phyloP scores from a whole-genome alignment of 2,329 filamentous ascomycete species.

The Colletotrichum melonis region DNA sequence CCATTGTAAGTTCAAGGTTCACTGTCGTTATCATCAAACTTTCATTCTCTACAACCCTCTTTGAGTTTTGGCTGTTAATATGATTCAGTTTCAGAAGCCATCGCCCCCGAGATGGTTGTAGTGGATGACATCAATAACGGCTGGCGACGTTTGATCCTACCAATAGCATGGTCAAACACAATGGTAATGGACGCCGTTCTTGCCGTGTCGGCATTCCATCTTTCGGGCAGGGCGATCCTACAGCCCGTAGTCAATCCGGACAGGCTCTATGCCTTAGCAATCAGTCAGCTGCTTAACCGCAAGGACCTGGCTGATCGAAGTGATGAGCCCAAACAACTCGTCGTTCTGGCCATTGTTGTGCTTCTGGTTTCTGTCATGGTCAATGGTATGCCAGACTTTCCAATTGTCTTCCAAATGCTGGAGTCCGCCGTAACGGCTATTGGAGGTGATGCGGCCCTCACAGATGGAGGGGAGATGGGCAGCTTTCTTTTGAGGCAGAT shows the following conservation, averaged over 20 bases:
- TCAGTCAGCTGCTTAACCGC: background rate
- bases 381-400: conserved; percentile 42
- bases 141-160: conserved; percentile 39
- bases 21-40: too few relatives aligned
- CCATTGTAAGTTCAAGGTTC: conserved; percentile 30
- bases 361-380: conserved; percentile 42
- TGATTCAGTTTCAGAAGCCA: conserved; percentile 37
- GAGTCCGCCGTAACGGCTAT: conserved; percentile 42
- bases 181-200: conserved; percentile 42
- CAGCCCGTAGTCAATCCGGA: background rate
- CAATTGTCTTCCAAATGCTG: conserved; percentile 40
- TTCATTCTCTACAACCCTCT: too few relatives aligned
- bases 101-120: conserved; percentile 40
- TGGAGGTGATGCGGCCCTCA: conserved; percentile 34
- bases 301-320: background rate
- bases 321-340: background rate
- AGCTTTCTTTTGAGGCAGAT: conserved; percentile 12
- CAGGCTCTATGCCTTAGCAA: conserved; percentile 2
- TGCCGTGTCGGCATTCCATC: conserved; percentile 41
- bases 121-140: conserved; percentile 38
- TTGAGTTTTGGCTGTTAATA: too few relatives aligned
- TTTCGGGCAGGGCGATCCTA: background rate
- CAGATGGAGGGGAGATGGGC: background rate
- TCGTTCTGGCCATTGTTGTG: conserved; percentile 38
- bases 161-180: conserved; percentile 37